A percentile compares a stretch with the other conserved stretches of the same genome.
Conservation (phyloP, 192 early-diverging fungal genomes). For the Funneliformis mosseae region DNA sequence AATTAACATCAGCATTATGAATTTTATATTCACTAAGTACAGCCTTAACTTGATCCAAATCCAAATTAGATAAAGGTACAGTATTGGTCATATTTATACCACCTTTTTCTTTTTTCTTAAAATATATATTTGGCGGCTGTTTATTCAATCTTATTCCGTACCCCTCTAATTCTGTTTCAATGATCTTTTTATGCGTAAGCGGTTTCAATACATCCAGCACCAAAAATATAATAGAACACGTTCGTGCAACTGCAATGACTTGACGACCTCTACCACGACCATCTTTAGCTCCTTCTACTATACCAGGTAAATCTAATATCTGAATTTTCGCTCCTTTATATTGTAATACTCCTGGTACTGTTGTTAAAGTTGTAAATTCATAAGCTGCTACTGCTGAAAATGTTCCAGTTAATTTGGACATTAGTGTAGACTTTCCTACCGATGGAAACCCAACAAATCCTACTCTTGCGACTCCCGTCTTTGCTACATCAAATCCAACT, state of each 20-base stretch:
- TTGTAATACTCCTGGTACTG: constrained; percentile 93
- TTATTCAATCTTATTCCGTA: constrained; percentile 98
- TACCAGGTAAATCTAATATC: constrained; percentile 97
- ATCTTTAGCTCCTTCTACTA: constrained; percentile 97
- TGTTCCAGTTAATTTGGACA: constrained; percentile 96
- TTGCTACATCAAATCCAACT: constrained; percentile 97
- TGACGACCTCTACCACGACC: constrained; percentile 90
- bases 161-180: constrained; percentile 96
- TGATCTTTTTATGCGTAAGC: constrained; percentile 85
- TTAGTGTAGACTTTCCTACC: constrained; percentile 97
- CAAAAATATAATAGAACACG: constrained; percentile 97
- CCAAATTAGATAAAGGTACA: constrained; percentile 85
- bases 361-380: constrained; percentile 99
- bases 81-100: constrained; percentile 95
- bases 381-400: constrained; percentile 94
- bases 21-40: constrained; percentile 94
- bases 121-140: constrained; percentile 91
- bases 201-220: constrained; percentile 97
- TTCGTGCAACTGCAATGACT: constrained; percentile 96
- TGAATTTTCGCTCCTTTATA: constrained; percentile 99
- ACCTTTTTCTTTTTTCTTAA: constrained; percentile 98
- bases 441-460: constrained; percentile 92
- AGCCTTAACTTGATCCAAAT: constrained; percentile 90
- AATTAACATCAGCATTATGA: constrained; percentile 93
- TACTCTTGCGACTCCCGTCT: constrained; percentile 98